phyloP scores from a whole-genome alignment of 1,284 basidiomycete species.

The Papiliotrema fonsecae region DNA sequence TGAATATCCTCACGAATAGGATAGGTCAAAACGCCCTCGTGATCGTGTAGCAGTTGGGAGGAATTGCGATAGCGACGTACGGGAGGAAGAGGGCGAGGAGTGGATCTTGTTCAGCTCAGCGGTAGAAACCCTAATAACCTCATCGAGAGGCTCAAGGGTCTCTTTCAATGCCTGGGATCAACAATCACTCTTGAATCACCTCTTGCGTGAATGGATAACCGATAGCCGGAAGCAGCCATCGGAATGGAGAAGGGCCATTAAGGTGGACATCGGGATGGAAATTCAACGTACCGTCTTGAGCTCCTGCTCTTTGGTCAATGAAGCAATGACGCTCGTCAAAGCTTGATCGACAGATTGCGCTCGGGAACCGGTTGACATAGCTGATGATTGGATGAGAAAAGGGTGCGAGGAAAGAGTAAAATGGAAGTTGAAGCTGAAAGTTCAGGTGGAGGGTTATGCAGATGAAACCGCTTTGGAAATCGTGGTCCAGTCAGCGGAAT shows the following conservation, averaged over 20 bases:
- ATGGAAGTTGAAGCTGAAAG: too few species aligned
- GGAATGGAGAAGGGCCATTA: too few species aligned
- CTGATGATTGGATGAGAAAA: too few species aligned
- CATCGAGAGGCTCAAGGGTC: conserved; percentile 43
- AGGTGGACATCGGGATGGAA: too few species aligned
- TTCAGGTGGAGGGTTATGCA: too few species aligned
- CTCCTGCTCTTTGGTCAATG: conserved; percentile 42
- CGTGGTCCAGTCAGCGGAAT: too few species aligned
- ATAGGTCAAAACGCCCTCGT: neutral
- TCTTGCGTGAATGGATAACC: too few species aligned
- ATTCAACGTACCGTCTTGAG: conserved; percentile 44
- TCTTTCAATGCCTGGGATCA: conserved; percentile 45
- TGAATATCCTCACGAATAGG: neutral
- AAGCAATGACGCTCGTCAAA: conserved; percentile 28
- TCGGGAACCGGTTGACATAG: neutral
- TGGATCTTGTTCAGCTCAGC: conserved; percentile 45
- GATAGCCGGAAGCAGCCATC: too few species aligned
- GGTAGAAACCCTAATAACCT: conserved; percentile 33
- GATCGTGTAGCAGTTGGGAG: neutral
- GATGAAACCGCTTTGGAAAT: too few species aligned
- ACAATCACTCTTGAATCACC: too few species aligned
- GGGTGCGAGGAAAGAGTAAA: too few species aligned
- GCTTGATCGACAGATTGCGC: conserved; percentile 10
- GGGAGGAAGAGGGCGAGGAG: conserved; percentile 33
- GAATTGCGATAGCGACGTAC: conserved; percentile 19